phyloP scores from a whole-genome alignment of 108 stramenopile genomes.

The Mediolabrus comicus region DNA sequence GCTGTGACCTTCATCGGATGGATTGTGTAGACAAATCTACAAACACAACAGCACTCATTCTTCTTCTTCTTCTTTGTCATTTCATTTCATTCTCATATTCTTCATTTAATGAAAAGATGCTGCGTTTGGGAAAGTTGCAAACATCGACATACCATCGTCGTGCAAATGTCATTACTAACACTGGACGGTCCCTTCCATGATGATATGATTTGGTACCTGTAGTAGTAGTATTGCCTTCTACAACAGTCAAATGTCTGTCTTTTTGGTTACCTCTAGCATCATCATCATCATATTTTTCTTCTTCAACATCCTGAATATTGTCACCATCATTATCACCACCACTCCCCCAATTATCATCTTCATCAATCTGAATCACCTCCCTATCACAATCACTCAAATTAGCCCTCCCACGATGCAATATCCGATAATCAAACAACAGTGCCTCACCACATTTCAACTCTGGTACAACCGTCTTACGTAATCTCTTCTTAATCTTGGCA shows the following conservation, averaged over 20 bases:
- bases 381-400: constrained; percentile 41
- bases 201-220: too few species aligned
- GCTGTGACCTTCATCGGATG: too few species aligned
- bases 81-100: too few species aligned
- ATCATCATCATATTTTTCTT: neutral
- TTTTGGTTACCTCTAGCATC: too few species aligned
- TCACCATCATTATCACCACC: neutral
- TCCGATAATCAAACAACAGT: constrained; percentile 74
- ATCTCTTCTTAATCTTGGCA: constrained; percentile 53
- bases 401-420: constrained; percentile 70
- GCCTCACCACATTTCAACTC: constrained; percentile 52
- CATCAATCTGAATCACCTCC: neutral
- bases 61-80: too few species aligned
- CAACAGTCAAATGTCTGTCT: too few species aligned
- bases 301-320: neutral
- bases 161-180: constrained; percentile 65
- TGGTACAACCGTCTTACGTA: constrained; percentile 50
- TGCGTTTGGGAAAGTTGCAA: constrained; percentile 69
- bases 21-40: too few species aligned
- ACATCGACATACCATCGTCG: constrained; percentile 73
- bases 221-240: too few species aligned
- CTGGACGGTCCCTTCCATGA: constrained; percentile 39
- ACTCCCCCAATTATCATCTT: neutral
- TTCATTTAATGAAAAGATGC: constrained; percentile 16
- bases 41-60: too few species aligned